phyloP scores from a whole-genome alignment of 2,329 filamentous ascomycete genomes.

The Pseudogymnoascus sp. region DNA sequence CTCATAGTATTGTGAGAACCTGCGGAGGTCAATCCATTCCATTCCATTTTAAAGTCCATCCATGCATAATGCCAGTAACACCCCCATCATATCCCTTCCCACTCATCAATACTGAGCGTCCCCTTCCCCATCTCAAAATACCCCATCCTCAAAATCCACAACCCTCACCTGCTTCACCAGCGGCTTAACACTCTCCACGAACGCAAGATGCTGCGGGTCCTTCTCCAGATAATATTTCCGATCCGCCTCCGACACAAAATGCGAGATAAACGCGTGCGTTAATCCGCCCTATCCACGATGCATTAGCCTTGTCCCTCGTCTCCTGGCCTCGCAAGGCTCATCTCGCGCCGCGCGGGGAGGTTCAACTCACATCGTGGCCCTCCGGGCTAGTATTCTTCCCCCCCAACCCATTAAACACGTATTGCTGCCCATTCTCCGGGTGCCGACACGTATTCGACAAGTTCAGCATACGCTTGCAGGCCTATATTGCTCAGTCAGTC shows the following conservation, averaged over 20 bases:
- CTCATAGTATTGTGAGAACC: not conserved
- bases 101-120: not conserved
- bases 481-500: conserved; percentile 31
- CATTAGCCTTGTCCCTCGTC: not conserved
- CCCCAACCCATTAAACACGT: conserved; percentile 50
- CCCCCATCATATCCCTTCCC: not conserved
- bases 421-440: conserved; percentile 48
- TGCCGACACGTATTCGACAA: conserved; percentile 52
- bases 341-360: not conserved
- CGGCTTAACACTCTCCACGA: conserved; percentile 42
- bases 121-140: conserved; percentile 31
- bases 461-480: conserved; percentile 46
- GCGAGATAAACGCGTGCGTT: conserved; percentile 60
- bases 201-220: conserved; percentile 56
- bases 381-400: conserved; percentile 56
- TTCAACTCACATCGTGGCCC: conserved; percentile 45
- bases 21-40: conserved; percentile 9
- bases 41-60: not conserved
- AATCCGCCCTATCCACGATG: conserved; percentile 47
- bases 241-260: conserved; percentile 57
- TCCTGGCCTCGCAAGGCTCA: not conserved
- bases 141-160: conserved; percentile 50
- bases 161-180: conserved; percentile 47
- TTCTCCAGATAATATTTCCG: conserved; percentile 58
- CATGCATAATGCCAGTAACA: not conserved